Evolutionary conservation across 2,329 filamentous ascomycete genomes (phyloP).

Genomic region (Penicillium sp.): DNA sequence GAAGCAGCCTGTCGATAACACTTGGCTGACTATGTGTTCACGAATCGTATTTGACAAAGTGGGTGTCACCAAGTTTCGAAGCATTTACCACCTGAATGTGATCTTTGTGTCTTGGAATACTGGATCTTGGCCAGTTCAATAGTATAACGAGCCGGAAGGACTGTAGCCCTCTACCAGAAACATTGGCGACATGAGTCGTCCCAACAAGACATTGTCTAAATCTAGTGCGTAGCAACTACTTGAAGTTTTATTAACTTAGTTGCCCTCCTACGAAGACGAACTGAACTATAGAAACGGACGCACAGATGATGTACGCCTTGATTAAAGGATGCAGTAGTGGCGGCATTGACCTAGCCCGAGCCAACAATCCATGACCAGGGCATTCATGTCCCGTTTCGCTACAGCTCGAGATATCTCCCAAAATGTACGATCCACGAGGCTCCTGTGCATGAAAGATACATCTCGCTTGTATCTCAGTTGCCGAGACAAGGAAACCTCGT

Average conservation of each 20-base stretch:
- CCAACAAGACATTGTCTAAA: neutral
- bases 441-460: too few species aligned
- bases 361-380: constrained; percentile 37
- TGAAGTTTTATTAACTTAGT: too few species aligned
- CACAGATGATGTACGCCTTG: constrained; percentile 18
- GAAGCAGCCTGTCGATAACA: too few species aligned
- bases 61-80: too few species aligned
- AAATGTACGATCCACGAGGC: constrained; percentile 25
- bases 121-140: neutral
- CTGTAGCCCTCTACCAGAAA: neutral
- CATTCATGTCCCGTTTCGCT: constrained; percentile 40
- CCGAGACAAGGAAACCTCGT: too few species aligned
- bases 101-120: too few species aligned
- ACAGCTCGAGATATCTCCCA: constrained; percentile 37
- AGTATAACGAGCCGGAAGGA: neutral
- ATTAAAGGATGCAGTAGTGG: constrained; percentile 46
- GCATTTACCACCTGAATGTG: too few species aligned
- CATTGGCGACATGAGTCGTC: neutral
- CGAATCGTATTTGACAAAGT: too few species aligned
- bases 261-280: neutral
- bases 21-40: too few species aligned
- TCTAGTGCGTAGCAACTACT: neutral
- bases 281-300: neutral
- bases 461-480: neutral
- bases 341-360: constrained; percentile 45